These are phyloP conservation scores for Pichia membranifaciens DNA, from an alignment of 805 yeast species.

Conservation along the genomic window DNA sequence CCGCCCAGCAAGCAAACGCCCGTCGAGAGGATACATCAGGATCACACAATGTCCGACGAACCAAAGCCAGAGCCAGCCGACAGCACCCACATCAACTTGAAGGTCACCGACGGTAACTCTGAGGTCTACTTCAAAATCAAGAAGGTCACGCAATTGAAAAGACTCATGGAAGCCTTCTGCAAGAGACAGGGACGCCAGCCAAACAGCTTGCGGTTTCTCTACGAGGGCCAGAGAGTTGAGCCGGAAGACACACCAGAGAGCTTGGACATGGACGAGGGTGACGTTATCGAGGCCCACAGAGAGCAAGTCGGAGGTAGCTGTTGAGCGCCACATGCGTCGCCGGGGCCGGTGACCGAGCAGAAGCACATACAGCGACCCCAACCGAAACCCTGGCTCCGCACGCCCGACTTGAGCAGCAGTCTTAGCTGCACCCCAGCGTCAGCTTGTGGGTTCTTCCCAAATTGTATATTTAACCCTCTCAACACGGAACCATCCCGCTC, in stretches of 20 bases:
- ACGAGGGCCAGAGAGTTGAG: slow-evolving; percentile 86
- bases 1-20: too few species aligned
- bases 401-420: too few species aligned
- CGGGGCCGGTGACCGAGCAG: too few species aligned
- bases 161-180: slow-evolving; percentile 97
- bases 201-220: slow-evolving; percentile 77
- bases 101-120: slow-evolving; percentile 88
- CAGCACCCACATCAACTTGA: slow-evolving; percentile 70
- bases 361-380: too few species aligned
- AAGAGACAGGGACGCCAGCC: slow-evolving; percentile 92
- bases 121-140: slow-evolving; percentile 96
- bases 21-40: too few species aligned
- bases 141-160: slow-evolving; percentile 83
- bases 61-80: slow-evolving; percentile 45
- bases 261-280: slow-evolving; percentile 91
- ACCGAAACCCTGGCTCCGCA: too few species aligned
- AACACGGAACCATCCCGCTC: too few species aligned
- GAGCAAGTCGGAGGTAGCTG: slow-evolving; percentile 76
- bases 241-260: slow-evolving; percentile 90
- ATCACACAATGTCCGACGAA: slow-evolving; percentile 30
- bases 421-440: too few species aligned
- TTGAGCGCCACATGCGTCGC: not conserved
- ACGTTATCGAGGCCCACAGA: slow-evolving; percentile 93
- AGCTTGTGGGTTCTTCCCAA: too few species aligned
- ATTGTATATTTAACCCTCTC: too few species aligned